A percentile compares a stretch with the other conserved stretches of the same genome.
These are phyloP conservation scores for Brassica nigra DNA, from an alignment of 345 rosid genomes.

Conservation along the genomic window DNA sequence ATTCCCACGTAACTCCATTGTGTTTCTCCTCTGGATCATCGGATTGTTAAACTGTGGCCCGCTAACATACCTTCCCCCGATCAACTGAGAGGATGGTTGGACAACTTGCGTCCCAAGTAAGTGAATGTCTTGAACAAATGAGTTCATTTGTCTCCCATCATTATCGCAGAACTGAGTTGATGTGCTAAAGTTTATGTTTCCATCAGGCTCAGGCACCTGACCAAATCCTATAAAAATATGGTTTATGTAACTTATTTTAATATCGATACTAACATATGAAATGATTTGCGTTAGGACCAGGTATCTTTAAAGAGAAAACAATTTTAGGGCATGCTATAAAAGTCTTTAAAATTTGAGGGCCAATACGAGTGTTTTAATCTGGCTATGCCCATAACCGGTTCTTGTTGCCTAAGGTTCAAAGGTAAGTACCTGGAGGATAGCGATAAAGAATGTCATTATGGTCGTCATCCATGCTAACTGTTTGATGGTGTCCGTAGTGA, in stretches of 20 bases:
- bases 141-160: constrained; percentile 9
- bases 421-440: constrained; percentile 10
- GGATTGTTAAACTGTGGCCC: not conserved
- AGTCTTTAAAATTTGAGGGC: not conserved
- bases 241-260: not conserved
- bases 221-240: not conserved
- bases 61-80: not conserved
- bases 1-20: not conserved
- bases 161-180: not conserved
- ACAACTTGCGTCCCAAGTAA: constrained; percentile 5
- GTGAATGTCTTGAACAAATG: constrained; percentile 8
- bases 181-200: not conserved
- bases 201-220: not conserved
- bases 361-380: not conserved
- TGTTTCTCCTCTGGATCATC: constrained; percentile 13
- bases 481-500: not conserved
- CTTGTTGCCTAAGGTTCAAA: not conserved
- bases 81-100: not conserved
- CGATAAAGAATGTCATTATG: not conserved
- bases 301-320: not conserved
- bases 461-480: not conserved
- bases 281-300: constrained; percentile 1
- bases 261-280: not conserved
- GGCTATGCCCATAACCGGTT: not conserved
- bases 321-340: not conserved